Evolutionary conservation across 352 stramenopile genomes (phyloP).

Genomic region (Phytophthora aleatoria): DNA sequence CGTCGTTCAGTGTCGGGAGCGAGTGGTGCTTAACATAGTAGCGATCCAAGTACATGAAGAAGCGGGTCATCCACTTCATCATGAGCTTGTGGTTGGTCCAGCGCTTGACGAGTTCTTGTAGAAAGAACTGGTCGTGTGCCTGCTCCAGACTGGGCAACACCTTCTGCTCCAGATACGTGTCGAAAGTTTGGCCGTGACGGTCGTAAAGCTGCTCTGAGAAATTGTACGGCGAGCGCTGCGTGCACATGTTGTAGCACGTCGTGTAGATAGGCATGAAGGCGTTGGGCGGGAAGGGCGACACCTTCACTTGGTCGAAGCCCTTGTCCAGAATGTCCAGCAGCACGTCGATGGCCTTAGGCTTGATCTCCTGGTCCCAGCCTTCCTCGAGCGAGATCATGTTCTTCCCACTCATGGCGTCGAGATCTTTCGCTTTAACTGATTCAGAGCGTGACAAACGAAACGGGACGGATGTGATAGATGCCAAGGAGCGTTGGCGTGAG

Average conservation of each 20-base stretch:
- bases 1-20: constrained; percentile 95
- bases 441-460: not conserved
- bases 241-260: constrained; percentile 99
- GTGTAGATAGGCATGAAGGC: constrained; percentile 92
- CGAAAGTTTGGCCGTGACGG: constrained; percentile 93
- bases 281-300: constrained; percentile 82
- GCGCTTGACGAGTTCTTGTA: constrained; percentile 96
- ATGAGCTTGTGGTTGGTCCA: constrained; percentile 99
- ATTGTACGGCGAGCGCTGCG: constrained; percentile 98
- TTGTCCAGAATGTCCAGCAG: constrained; percentile 86
- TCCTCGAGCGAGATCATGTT: constrained; percentile 86
- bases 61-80: constrained; percentile 99
- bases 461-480: not conserved
- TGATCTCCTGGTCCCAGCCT: constrained; percentile 89
- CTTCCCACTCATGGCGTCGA: constrained; percentile 68
- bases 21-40: constrained; percentile 98
- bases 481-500: not conserved
- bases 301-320: constrained; percentile 83
- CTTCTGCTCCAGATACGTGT: constrained; percentile 90
- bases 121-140: constrained; percentile 94
- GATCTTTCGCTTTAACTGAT: constrained; percentile 8
- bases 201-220: constrained; percentile 99
- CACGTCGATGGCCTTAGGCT: constrained; percentile 89
- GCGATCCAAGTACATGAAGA: constrained; percentile 99
- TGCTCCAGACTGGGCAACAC: constrained; percentile 89